Evolutionary conservation across 1,139 yeast species (phyloP).

Genomic region (Saccharomyces pastorianus): DNA sequence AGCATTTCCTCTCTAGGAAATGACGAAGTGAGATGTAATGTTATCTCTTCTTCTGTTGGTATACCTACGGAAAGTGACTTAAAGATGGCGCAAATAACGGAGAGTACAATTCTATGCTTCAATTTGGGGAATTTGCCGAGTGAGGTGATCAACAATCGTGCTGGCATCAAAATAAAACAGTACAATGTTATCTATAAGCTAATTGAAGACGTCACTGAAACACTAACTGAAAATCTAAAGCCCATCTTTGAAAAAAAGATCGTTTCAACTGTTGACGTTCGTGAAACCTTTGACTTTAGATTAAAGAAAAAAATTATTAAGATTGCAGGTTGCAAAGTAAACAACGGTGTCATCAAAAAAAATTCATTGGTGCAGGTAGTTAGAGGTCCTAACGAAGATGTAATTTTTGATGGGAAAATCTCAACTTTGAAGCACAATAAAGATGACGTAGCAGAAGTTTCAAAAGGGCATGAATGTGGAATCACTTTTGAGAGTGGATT

Average conservation of each 20-base stretch:
- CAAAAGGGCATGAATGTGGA: slow-evolving; percentile 89
- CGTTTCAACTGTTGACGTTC: slow-evolving; percentile 59
- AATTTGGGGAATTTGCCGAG: slow-evolving; percentile 59
- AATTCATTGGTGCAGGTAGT: slow-evolving; percentile 55
- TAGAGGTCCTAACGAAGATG: slow-evolving; percentile 41
- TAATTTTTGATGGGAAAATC: slow-evolving; percentile 59
- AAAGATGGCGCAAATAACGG: slow-evolving; percentile 69
- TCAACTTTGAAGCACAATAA: slow-evolving; percentile 75
- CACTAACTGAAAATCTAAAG: slow-evolving; percentile 50
- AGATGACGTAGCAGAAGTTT: slow-evolving; percentile 69
- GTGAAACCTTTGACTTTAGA: slow-evolving; percentile 65
- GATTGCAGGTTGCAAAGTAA: slow-evolving; percentile 87
- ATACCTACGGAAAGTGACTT: slow-evolving; percentile 77
- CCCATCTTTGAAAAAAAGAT: slow-evolving; percentile 65
- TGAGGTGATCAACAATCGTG: slow-evolving; percentile 55
- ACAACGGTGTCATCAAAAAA: slow-evolving; percentile 57
- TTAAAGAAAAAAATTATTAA: slow-evolving; percentile 43
- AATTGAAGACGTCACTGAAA: slow-evolving; percentile 72
- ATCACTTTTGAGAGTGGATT: slow-evolving; percentile 57
- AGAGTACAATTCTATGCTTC: slow-evolving; percentile 70
- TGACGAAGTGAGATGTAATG: slow-evolving; percentile 64
- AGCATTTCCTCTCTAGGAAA: slow-evolving; percentile 77
- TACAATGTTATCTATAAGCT: slow-evolving; percentile 82
- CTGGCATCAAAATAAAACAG: slow-evolving; percentile 51
- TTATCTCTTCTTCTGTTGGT: slow-evolving; percentile 75